Evolutionary conservation across 148 eudicot species (phyloP), one percentile per base, ranked within the genome.

Genomic region (Rhododendron henanense): DNA sequence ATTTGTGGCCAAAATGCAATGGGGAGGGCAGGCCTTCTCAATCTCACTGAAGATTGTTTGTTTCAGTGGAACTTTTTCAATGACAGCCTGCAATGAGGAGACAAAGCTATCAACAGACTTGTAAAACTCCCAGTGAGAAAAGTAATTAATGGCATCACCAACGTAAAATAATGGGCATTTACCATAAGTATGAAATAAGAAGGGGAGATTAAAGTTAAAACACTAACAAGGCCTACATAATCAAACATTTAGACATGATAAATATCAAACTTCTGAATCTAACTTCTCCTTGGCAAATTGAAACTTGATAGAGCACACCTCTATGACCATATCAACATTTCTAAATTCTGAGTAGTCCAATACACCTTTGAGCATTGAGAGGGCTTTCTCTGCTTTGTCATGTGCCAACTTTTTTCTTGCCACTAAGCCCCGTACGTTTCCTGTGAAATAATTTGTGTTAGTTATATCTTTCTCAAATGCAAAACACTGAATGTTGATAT

Each of bases 1-100:
- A 86, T 96, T 96, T 88, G 98, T 79, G 59, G 99, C 98, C 93
- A 96, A 92, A 88, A 96, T 94, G 90, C 99, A 96, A 90, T 94
- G 99, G 44, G 97, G 93, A 83, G 99, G 94, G 86, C 98, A 95
- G 73, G 78, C 90, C 91, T 94, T 94, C 91, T 96, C 99, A 87
- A 96, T 90, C 74, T 96, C 99, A 82, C 93, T 87, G 89, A 96
- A 96, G 79, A 96, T 94, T 45, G 83, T 88, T 91, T 95, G 99
- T 82, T 96, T 96, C 86, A 96, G 90, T 4, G 94, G 82, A 85
- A 96, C 85, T 79, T 93, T 94, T 88, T 96, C 99, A 75, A 94
- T 86, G 82, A 95, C 98, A 81, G 98, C 99, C 99, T 96, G 98
- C 86, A 87, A 88, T 45, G 21, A 73, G 81, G 84, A 82, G 83